phyloP scores from a whole-genome alignment of 345 rosid genomes.

The Eucalyptus camaldulensis region DNA sequence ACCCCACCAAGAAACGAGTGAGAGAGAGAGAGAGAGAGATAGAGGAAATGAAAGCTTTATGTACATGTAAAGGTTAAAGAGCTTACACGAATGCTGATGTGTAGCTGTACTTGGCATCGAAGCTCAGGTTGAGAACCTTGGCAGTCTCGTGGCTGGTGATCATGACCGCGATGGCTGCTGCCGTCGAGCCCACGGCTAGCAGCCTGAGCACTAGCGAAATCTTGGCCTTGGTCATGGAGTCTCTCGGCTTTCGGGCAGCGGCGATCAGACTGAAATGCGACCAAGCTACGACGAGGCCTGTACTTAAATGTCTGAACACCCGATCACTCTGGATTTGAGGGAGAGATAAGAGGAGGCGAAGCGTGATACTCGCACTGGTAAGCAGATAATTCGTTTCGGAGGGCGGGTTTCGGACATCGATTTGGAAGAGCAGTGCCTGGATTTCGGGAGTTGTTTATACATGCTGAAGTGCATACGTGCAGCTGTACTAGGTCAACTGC shows the following conservation, averaged over 20 bases:
- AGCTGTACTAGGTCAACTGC: not conserved
- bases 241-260: not conserved
- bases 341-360: not conserved
- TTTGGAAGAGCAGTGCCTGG: not conserved
- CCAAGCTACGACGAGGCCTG: not conserved
- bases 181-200: slow-evolving; percentile 21
- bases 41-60: not conserved
- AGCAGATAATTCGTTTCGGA: not conserved
- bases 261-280: not conserved
- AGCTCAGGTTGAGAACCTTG: slow-evolving; percentile 36
- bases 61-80: not conserved
- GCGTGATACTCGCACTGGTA: not conserved
- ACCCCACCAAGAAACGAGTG: not conserved
- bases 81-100: slow-evolving; percentile 38
- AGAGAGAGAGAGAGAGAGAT: no score
- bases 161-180: slow-evolving; percentile 29
- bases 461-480: not conserved
- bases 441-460: not conserved
- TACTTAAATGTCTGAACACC: not conserved
- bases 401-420: not conserved
- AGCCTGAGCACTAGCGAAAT: slow-evolving; percentile 20
- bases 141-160: slow-evolving; percentile 29
- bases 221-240: not conserved
- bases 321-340: not conserved
- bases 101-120: slow-evolving; percentile 34